phyloP scores from a whole-genome alignment of 192 early-diverging fungal genomes.

The Lunasporangiospora selenospora region DNA sequence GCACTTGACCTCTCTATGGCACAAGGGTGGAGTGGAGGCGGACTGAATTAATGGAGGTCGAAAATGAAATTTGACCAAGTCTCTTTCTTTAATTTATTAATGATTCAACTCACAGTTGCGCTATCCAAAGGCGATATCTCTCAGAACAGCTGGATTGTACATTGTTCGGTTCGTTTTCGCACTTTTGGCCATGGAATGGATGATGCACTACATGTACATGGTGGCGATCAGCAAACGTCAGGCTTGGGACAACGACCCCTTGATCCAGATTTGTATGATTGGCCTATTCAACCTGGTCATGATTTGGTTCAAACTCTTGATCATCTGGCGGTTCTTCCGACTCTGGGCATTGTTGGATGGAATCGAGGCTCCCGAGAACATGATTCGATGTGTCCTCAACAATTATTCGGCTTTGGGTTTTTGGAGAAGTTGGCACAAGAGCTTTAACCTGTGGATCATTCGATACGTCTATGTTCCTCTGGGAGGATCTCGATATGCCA shows the following conservation, averaged over 20 bases:
- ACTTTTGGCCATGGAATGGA: constrained; percentile 85
- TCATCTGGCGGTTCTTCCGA: constrained; percentile 98
- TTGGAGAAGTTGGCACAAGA: constrained; percentile 97
- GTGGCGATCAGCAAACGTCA: constrained; percentile 88
- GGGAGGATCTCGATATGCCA: constrained; percentile 76
- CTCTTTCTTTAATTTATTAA: background rate
- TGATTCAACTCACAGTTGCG: constrained; percentile 48
- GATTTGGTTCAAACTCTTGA: constrained; percentile 93
- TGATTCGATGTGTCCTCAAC: constrained; percentile 96
- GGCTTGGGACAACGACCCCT: constrained; percentile 82
- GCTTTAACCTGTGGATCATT: constrained; percentile 91
- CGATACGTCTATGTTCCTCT: constrained; percentile 93
- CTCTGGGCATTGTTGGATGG: constrained; percentile 95
- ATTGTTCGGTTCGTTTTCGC: constrained; percentile 67
- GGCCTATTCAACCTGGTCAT: constrained; percentile 89
- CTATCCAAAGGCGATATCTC: constrained; percentile 57
- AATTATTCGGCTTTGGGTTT: constrained; percentile 94
- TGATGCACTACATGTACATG: constrained; percentile 85
- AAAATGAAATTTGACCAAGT: background rate
- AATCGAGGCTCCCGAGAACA: constrained; percentile 90
- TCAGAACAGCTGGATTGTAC: constrained; percentile 58
- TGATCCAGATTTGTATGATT: constrained; percentile 85
- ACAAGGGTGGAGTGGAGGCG: no score
- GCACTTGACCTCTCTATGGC: background rate
- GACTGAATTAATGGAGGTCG: constrained; percentile 2